Conservation (phyloP, 768 basidiomycete species). For the Mycena metata region DNA sequence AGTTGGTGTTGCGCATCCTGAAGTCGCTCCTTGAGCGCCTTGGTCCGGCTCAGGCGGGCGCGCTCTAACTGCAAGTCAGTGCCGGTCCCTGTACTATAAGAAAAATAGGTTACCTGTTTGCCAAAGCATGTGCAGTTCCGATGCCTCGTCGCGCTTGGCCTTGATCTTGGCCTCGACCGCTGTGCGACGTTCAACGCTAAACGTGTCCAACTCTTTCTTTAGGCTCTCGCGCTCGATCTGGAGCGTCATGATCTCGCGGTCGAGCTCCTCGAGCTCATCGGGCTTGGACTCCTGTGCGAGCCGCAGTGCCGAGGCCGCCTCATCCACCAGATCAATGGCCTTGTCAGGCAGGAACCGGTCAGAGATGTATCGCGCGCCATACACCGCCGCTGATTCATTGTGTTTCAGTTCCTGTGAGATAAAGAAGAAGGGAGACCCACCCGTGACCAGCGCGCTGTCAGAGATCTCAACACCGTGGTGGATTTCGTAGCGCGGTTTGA, state of each 20-base stretch:
- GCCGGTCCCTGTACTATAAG: neutral
- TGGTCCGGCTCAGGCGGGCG: conserved; percentile 74
- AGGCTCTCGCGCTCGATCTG: conserved; percentile 92
- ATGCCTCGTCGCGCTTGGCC: conserved; percentile 73
- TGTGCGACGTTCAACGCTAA: conserved; percentile 79
- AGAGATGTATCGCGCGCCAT: conserved; percentile 86
- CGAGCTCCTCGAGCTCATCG: conserved; percentile 84
- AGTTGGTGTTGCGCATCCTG: conserved; percentile 89
- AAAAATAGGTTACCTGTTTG: conserved; percentile 58
- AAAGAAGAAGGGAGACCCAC: conserved; percentile 50
- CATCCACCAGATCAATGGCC: conserved; percentile 93
- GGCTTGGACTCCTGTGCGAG: conserved; percentile 93
- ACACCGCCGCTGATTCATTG: conserved; percentile 75
- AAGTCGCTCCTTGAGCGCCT: conserved; percentile 78
- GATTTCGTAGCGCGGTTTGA: conserved; percentile 88
- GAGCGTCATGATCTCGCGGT: conserved; percentile 86
- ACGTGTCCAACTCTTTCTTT: conserved; percentile 89
- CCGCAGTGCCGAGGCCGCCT: conserved; percentile 88
- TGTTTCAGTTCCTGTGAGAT: neutral
- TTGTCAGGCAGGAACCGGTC: conserved; percentile 93
- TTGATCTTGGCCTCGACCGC: conserved; percentile 77
- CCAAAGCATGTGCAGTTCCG: conserved; percentile 76
- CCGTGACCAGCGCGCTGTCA: conserved; percentile 89
- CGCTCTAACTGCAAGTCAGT: conserved; percentile 61
- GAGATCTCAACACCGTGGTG: conserved; percentile 96